Conservation (phyloP, 257 asterid species). For the Capsicum baccatum region DNA sequence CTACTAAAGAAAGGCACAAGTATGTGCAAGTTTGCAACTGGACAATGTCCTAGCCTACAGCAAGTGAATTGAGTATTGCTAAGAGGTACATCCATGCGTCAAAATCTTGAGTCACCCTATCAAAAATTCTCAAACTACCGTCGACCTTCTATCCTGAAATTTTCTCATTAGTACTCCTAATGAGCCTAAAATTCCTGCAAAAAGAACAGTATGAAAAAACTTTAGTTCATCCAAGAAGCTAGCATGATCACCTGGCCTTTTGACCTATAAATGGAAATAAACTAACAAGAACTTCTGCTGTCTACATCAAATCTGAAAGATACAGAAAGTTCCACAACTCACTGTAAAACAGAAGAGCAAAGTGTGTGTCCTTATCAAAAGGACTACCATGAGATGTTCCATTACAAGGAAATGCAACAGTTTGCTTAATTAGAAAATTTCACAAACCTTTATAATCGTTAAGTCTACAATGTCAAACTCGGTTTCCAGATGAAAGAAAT, state of each 20-base stretch:
- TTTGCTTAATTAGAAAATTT: not conserved
- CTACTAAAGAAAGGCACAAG: not conserved
- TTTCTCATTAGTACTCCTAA: slow-evolving; percentile 1
- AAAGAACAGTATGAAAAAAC: slow-evolving; percentile 7
- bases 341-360: not conserved
- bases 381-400: slow-evolving; percentile 16
- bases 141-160: not conserved
- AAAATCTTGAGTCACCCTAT: not conserved
- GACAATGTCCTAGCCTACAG: slow-evolving; percentile 2
- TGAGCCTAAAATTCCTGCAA: not conserved
- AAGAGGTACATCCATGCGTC: not conserved
- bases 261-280: slow-evolving; percentile 22
- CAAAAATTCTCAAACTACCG: slow-evolving; percentile 3
- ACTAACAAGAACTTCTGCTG: not conserved
- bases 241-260: slow-evolving; percentile 13
- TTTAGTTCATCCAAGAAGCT: slow-evolving; percentile 16
- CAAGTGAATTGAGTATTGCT: slow-evolving; percentile 6
- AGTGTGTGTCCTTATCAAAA: not conserved
- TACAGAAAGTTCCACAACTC: not conserved
- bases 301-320: not conserved
- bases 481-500: not conserved
- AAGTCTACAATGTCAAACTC: not conserved
- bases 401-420: not conserved
- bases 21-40: slow-evolving; percentile 18
- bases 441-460: not conserved